These are phyloP conservation scores for Xylaria multiplex DNA, from an alignment of 2,329 filamentous ascomycete genomes.

Conservation along the genomic window DNA sequence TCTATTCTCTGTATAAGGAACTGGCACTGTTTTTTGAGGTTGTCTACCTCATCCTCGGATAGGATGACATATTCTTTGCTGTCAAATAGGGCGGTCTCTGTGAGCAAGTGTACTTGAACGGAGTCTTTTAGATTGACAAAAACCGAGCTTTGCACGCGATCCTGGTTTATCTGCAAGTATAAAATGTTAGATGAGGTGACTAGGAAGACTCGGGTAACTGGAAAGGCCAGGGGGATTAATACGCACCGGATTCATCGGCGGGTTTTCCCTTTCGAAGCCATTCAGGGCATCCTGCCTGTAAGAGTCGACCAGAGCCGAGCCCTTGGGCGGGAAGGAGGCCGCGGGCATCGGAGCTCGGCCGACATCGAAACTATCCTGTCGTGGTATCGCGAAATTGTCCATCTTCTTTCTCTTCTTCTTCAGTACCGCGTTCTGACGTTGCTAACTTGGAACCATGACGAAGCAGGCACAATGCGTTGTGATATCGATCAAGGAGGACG, in stretches of 20 bases:
- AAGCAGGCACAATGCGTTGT: conserved; percentile 19
- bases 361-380: conserved; percentile 43
- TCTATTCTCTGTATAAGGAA: conserved; percentile 80
- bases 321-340: conserved; percentile 52
- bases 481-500: not conserved
- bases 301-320: conserved; percentile 65
- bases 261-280: conserved; percentile 63
- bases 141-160: conserved; percentile 64
- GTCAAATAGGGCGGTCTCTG: conserved; percentile 91
- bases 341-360: conserved; percentile 40
- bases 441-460: conserved; percentile 45
- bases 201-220: not conserved
- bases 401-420: conserved; percentile 40
- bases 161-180: conserved; percentile 58
- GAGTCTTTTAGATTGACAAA: conserved; percentile 73
- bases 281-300: conserved; percentile 67
- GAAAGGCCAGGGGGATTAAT: not conserved
- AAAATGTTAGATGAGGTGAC: conserved; percentile 33
- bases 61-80: conserved; percentile 86
- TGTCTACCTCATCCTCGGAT: conserved; percentile 90
- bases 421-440: conserved; percentile 38
- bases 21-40: conserved; percentile 86
- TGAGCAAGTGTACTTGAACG: conserved; percentile 89
- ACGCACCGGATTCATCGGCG: conserved; percentile 68
- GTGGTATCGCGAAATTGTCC: conserved; percentile 42